A percentile compares a stretch with the other conserved stretches of the same genome.
Conservation (phyloP, 2,329 filamentous ascomycete species). For the Aureobasidium leucospermi region DNA sequence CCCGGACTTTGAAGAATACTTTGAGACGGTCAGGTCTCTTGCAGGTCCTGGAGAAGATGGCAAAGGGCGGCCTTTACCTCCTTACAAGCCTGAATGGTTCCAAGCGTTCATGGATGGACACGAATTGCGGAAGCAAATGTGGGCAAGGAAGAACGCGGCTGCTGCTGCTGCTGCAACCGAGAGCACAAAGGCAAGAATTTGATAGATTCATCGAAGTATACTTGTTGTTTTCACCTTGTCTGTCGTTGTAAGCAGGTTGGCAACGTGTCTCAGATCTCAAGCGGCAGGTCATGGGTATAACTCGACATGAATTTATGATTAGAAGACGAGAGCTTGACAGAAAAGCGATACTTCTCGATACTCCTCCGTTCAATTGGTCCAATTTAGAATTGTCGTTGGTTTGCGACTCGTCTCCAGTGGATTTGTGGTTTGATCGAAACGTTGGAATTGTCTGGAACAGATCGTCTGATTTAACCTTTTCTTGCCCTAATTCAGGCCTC, state of each 20-base stretch:
- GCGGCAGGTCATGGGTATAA: too few species aligned
- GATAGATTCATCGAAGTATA: not conserved
- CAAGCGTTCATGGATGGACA: slow-evolving; percentile 13
- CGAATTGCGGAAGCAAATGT: slow-evolving; percentile 14
- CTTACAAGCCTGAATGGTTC: slow-evolving; percentile 14
- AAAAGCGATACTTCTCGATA: too few species aligned
- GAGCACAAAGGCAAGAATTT: not conserved
- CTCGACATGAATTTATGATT: too few species aligned
- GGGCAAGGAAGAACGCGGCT: slow-evolving; percentile 15
- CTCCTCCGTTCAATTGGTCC: too few species aligned
- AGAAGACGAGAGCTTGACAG: too few species aligned
- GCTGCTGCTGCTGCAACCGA: not conserved
- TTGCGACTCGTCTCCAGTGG: too few species aligned
- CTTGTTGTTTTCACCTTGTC: too few species aligned
- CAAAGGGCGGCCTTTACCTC: slow-evolving; percentile 34
- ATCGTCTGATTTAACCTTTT: not conserved
- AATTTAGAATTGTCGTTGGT: too few species aligned
- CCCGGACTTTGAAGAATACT: slow-evolving; percentile 59
- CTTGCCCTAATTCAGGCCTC: not conserved
- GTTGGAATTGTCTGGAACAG: not conserved
- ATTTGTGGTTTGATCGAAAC: not conserved
- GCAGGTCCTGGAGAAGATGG: slow-evolving; percentile 39
- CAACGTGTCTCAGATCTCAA: too few species aligned
- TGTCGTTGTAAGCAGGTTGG: too few species aligned
- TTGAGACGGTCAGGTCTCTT: slow-evolving; percentile 47